Base-by-base conservation (phyloP, 1,284 basidiomycete genomes). In the Thelephora terrestris region DNA sequence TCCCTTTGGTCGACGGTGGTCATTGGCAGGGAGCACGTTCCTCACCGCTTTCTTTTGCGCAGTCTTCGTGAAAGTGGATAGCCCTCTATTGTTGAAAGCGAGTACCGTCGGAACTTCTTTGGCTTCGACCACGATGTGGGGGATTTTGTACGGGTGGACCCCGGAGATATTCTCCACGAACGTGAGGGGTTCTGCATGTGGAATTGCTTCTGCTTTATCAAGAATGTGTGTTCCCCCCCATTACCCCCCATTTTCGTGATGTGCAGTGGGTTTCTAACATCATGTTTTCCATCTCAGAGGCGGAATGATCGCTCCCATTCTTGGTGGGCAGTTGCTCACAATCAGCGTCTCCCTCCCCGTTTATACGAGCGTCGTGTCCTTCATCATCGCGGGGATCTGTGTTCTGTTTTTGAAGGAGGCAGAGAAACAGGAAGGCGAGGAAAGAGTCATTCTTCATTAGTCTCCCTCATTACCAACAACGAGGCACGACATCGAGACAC, bases 61-160 rank as follows among this genome's bases (percentile, higher is more conserved):
- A 45, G 65, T 79, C 2, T 96, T 96, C 58, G 78, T 79, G 14
- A 58, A 75, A 29, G 83, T 86, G 2, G 65, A 76, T 40, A 70
- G 73, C 17, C 73, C 78, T 9, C 71, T 76, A 61, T 79, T 81
- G 1, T 79, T 92, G 12, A 76, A 87, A n/a, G 59, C 78, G 38
- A 89, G 80, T 56, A 85, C 87, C 0, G 81, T 92, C 45, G 80
- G 88, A 7, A 86, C 95, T 52, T 87, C 83, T 55, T 64, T 93
- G 47, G 83, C 81, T 51, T 82, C 85, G 0, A 92, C 92, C 82
- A 73, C 88, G 1, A 95, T 94, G 90, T 95, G 90, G 77, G 86
- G 90, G 9, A 85, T 94, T 7, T 60, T 94, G 47, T 94, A 92
- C 64, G 81, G 86, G 76, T 81, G 91, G 89, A 93, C 91, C 0